Base-by-base conservation (phyloP, 129 eudicot species). In the Pittosporum tobira region DNA sequence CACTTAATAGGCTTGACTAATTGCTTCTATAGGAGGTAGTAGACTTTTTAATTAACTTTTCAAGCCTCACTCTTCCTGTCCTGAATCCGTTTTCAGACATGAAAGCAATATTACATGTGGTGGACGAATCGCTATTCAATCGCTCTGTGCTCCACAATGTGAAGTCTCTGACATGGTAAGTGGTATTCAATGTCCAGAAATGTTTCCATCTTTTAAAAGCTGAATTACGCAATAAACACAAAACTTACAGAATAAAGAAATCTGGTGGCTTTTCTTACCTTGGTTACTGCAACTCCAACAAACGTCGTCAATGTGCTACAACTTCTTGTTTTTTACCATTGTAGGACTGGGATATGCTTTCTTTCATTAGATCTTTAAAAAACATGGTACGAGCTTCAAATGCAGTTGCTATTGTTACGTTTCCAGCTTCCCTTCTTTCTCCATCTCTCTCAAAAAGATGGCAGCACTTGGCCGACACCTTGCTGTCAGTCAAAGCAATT, bases 391-490 rank as follows among this genome's bases (percentile, higher is more conserved):
- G 96, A 68, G 76, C 80, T 58, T 87, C 94, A 64, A 87, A 87
- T 75, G 83, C 94, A 56, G 99, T 91, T 66, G 99, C 88, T 12
- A 55, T 91, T 64, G 42, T 91, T 61, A 83, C 90, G 27, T 87
- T 80, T 71, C 94, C 96, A 29, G 79, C 94, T 70, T 80, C 99
- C 28, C 90, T 87, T 51, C 59, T 87, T 52, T 91, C 91, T 12
- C 71, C 85, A 31, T 66, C 87, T 24, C 77, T 83, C 72, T 78
- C 94, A 31, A 91, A 81, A 72, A 79, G 96, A 73, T 81, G 81
- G 80, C 99, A 87, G 78, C 99, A 91, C 83, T 64, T 91, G 80
- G 99, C 99, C 69, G 99, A 91, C 75, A 87, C 91, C n/a, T 68
- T 91, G 51, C 57, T 91, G 30, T 84, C 99, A 51, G 85, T 91